phyloP scores from a whole-genome alignment of 2,329 filamentous ascomycete genomes.

The Calcarisporium arbuscula region DNA sequence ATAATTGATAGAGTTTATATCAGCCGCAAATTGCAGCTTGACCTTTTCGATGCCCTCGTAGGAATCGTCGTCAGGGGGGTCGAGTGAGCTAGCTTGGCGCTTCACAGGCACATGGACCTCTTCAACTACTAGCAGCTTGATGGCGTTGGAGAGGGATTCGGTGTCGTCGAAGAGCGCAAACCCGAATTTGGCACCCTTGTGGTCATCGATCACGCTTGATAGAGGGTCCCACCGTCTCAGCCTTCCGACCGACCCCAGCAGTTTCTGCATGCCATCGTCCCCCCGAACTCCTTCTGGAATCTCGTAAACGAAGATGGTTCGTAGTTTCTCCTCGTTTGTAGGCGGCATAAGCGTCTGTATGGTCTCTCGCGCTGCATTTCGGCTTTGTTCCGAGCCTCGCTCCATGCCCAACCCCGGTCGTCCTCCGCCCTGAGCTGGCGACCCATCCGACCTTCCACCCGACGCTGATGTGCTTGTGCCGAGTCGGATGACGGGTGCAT shows the following conservation, averaged over 20 bases:
- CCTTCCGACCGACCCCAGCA: slow-evolving; percentile 70
- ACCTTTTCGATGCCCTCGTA: slow-evolving; percentile 60
- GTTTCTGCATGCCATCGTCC: slow-evolving; percentile 71
- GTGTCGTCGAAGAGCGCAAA: slow-evolving; percentile 94
- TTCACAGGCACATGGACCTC: slow-evolving; percentile 77
- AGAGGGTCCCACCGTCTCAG: slow-evolving; percentile 81
- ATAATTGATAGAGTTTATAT: slow-evolving; percentile 77
- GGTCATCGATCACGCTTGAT: slow-evolving; percentile 52
- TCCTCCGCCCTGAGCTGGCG: slow-evolving; percentile 26
- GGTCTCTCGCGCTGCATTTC: slow-evolving; percentile 60
- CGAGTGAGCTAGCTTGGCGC: slow-evolving; percentile 54
- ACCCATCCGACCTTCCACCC: slow-evolving; percentile 34
- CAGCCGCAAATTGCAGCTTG: slow-evolving; percentile 67
- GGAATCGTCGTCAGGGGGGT: slow-evolving; percentile 35
- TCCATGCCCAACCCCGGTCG: slow-evolving; percentile 53
- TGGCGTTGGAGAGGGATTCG: slow-evolving; percentile 77
- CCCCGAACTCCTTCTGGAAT: slow-evolving; percentile 73
- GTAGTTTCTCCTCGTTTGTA: slow-evolving; percentile 81
- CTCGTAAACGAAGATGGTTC: slow-evolving; percentile 84
- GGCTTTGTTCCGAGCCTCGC: slow-evolving; percentile 59
- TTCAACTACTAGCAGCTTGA: slow-evolving; percentile 77
- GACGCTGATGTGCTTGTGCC: slow-evolving; percentile 66
- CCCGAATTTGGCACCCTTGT: slow-evolving; percentile 81
- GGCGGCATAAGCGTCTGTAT: slow-evolving; percentile 72
- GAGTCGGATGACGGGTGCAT: slow-evolving; percentile 88